These are phyloP conservation scores for Haberlea rhodopensis DNA, from an alignment of 257 asterid genomes.

Conservation along the genomic window DNA sequence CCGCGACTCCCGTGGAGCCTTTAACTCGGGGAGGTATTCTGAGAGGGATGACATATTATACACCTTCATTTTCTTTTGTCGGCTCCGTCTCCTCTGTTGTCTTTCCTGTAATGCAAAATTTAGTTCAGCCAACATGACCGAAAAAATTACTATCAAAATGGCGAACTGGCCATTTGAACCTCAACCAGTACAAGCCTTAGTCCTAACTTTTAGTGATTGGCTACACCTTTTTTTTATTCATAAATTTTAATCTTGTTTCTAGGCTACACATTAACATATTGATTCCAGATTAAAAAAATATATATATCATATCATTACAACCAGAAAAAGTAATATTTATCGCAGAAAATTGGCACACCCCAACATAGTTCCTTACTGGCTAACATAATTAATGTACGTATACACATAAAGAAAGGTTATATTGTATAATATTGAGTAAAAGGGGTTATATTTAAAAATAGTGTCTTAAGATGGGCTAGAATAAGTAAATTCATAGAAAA, in stretches of 20 bases:
- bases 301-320: background rate
- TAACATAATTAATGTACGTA: no score
- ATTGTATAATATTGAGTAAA: no score
- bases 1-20: conserved; percentile 33
- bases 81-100: conserved; percentile 40
- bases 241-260: no score
- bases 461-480: no score
- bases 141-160: background rate
- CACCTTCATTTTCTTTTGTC: conserved; percentile 63
- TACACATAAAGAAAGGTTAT: no score
- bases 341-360: background rate
- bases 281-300: background rate
- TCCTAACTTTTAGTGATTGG: background rate
- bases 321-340: background rate
- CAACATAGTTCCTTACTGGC: background rate
- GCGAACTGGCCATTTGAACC: background rate
- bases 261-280: background rate
- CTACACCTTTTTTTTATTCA: no score
- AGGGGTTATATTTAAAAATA: no score
- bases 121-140: background rate
- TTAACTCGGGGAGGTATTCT: conserved; percentile 62
- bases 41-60: conserved; percentile 69
- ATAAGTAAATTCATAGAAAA: no score
- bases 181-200: background rate
- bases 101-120: conserved; percentile 43